Evolutionary conservation across 768 basidiomycete species (phyloP), one percentile per base, ranked within the genome.

Genomic region (Mycena kentingensis): DNA sequence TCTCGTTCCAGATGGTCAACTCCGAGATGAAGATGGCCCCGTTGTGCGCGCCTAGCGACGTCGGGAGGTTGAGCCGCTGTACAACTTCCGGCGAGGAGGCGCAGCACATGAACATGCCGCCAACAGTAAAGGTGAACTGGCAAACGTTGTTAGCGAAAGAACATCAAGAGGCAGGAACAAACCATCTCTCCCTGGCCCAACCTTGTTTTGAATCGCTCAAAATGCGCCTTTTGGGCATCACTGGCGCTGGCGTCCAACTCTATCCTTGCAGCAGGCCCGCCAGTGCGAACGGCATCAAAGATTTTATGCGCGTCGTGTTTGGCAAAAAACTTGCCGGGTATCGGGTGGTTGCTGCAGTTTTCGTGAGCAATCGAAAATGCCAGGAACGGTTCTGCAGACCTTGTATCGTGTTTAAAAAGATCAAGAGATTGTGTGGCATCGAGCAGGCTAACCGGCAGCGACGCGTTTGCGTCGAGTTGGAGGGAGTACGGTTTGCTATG

Each of bases 291-390:
- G 5, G 83, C 73, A 48, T 76, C 70, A n/a, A 85, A 69, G 46
- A 88, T 66, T n/a, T 70, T 64, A 28, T 74, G 62, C 2, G 81
- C 81, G 52, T 77, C 67, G 26, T 76, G 63, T 26, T 69, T 65
- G 32, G 67, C 67, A 61, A 86, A 88, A 60, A 89, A 88, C 59
- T 83, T 77, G 18, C 84, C 87, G 1, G 84, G 77, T 8, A 77
- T 75, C 16, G 42, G 29, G 13, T 11, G 38, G 34, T 73, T 75
- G 28, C 64, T 74, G 12, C 34, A 61, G 62, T 55, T 39, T 13
- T 70, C 72, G 18, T 64, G 68, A 31, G 76, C 64, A 27, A 73
- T 61, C n/a, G n/a, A n/a, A n/a, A n/a, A n/a, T n/a, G n/a, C n/a
- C n/a, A n/a, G n/a, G n/a, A n/a, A n/a, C n/a, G n/a, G n/a, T n/a